These are phyloP conservation scores for Candida sakaeoensis DNA, from an alignment of 805 yeast genomes.

Conservation along the genomic window DNA sequence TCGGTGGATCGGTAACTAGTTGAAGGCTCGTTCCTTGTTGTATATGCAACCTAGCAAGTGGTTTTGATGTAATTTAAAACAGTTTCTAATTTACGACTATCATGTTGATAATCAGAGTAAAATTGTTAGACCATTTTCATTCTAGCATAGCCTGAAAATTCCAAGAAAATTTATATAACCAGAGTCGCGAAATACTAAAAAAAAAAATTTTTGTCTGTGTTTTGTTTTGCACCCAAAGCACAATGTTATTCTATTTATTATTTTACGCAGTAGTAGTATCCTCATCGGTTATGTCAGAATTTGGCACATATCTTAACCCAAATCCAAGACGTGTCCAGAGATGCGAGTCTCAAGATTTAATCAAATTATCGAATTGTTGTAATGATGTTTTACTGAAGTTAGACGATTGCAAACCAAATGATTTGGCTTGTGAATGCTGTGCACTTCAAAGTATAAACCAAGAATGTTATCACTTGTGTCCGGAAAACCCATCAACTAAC, in stretches of 20 bases:
- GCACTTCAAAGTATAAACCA: constrained; percentile 47
- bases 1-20: too few relatives aligned
- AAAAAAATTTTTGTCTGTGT: not conserved
- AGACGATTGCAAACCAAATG: constrained; percentile 51
- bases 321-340: constrained; percentile 38
- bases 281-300: constrained; percentile 11
- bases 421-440: constrained; percentile 55
- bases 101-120: too few relatives aligned
- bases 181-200: not conserved
- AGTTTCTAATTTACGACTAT: too few relatives aligned
- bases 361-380: constrained; percentile 41
- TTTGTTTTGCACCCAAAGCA: constrained; percentile 7
- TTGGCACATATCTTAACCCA: constrained; percentile 41
- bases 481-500: constrained; percentile 45
- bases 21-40: too few relatives aligned
- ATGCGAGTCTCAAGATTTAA: constrained; percentile 44
- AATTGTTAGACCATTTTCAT: not conserved
- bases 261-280: not conserved
- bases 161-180: constrained; percentile 1
- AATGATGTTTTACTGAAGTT: constrained; percentile 43
- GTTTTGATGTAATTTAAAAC: too few relatives aligned
- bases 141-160: not conserved
- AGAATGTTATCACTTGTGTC: constrained; percentile 47
- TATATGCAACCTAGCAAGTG: too few relatives aligned
- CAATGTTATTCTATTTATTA: not conserved